Percentiles rank a stretch among this genome's conserved stretches.
These are phyloP conservation scores for Colletotrichum sp. DNA, from an alignment of 2,329 filamentous ascomycete genomes.

Conservation along the genomic window DNA sequence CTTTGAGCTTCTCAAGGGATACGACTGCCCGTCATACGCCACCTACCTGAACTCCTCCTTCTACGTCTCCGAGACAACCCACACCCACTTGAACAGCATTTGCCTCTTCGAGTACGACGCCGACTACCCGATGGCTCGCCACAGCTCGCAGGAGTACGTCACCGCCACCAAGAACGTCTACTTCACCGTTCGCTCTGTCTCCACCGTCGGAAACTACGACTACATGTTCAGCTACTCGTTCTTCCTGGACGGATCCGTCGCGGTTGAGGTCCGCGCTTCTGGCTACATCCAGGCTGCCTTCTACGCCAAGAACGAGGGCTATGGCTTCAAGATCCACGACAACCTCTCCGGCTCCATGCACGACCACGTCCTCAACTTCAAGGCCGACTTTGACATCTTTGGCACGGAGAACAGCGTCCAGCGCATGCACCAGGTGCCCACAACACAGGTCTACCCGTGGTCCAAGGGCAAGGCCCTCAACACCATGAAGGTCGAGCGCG, in stretches of 20 bases:
- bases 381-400: conserved; percentile 56
- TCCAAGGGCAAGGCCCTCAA: conserved; percentile 48
- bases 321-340: conserved; percentile 55
- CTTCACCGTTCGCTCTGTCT: conserved; percentile 48
- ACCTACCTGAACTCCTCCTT: conserved; percentile 54
- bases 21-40: conserved; percentile 55
- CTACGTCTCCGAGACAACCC: conserved; percentile 45
- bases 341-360: conserved; percentile 54
- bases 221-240: conserved; percentile 56
- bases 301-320: conserved; percentile 48
- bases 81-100: conserved; percentile 52
- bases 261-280: conserved; percentile 54
- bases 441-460: conserved; percentile 48
- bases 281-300: conserved; percentile 59
- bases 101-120: conserved; percentile 60
- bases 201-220: conserved; percentile 61
- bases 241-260: conserved; percentile 54
- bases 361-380: conserved; percentile 61
- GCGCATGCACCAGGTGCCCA: conserved; percentile 35
- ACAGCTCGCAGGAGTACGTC: conserved; percentile 43
- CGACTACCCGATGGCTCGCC: conserved; percentile 54
- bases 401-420: conserved; percentile 50
- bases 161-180: conserved; percentile 51
- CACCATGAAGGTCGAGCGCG: conserved; percentile 54
- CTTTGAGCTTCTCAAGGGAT: conserved; percentile 50